Evolutionary conservation across 331 rosid genomes (phyloP), one percentile per base, ranked within the genome.

Genomic region (Erythrophleum ivorense): DNA sequence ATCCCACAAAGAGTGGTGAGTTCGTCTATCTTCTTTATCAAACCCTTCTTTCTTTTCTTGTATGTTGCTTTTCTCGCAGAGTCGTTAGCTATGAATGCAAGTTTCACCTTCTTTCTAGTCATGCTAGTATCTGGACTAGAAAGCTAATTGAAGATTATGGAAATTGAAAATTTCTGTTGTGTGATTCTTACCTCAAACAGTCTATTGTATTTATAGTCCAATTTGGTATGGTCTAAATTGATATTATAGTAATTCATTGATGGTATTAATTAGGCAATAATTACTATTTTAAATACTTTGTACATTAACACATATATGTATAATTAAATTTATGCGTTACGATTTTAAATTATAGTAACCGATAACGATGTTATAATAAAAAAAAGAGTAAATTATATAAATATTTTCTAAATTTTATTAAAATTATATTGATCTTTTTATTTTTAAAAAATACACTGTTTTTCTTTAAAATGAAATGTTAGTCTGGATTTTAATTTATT

Each of bases 61-160:
- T 81, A 91, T 0, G 95, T 91, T 1, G 97, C 92, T 68, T 91
- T 95, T 58, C 97, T 86, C 0, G 94, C 87, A 1, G 91, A 60
- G 46, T 92, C 97, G 16, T 89, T 92, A 0, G 79, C 64, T 66
- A 92, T 90, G 87, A 83, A 95, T 12, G 89, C 85, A 0, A 95
- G 83, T 46, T 91, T 91, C 85, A 92, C 98, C 88, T 95, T 92
- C 86, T 90, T 92, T 71, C 93, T 90, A 2, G 95, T 84, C 98
- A 94, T 94, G 78, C 68, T 1, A 34, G 41, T 57, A 8, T 34
- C 13, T 7, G 3, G 16, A 43, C 50, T 59, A 33, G 43, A 33
- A 63, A 63, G 68, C 19, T 31, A 63, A 31, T 2, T 31, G n/a
- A 62, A 13, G 4, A 13, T 31, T 4, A 63, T 33, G 68, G 68